phyloP scores from a whole-genome alignment of 2,329 filamentous ascomycete genomes.

The Teratosphaeria epicoccoides region DNA sequence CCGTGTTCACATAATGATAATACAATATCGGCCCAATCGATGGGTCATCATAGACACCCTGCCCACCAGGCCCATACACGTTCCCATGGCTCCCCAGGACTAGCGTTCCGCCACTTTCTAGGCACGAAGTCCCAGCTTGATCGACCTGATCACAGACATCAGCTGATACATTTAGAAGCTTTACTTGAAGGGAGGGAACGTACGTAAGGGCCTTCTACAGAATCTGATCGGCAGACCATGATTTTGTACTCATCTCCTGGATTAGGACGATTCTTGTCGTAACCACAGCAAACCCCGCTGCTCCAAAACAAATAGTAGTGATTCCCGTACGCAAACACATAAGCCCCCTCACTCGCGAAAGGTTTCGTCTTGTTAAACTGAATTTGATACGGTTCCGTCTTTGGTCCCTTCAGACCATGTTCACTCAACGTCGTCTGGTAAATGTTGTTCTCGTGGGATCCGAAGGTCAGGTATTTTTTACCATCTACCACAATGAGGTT shows the following conservation, averaged over 20 bases:
- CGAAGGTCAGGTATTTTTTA: slow-evolving; percentile 48
- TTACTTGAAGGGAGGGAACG: slow-evolving; percentile 2
- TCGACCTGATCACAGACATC: slow-evolving; percentile 31
- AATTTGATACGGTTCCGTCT: slow-evolving; percentile 1
- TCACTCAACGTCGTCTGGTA: slow-evolving; percentile 46
- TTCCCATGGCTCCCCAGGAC: slow-evolving; percentile 50
- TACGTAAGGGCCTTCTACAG: slow-evolving; percentile 43
- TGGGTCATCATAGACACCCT: slow-evolving; percentile 47
- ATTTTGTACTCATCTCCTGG: slow-evolving; percentile 55
- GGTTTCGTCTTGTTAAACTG: slow-evolving; percentile 1
- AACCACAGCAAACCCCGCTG: slow-evolving; percentile 52
- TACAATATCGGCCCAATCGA: slow-evolving; percentile 46
- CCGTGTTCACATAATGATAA: slow-evolving; percentile 51
- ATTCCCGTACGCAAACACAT: slow-evolving; percentile 40
- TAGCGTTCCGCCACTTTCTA: slow-evolving; percentile 47
- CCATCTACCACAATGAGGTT: slow-evolving; percentile 33
- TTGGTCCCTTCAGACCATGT: slow-evolving; percentile 30
- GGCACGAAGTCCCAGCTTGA: slow-evolving; percentile 42
- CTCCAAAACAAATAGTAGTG: slow-evolving; percentile 58
- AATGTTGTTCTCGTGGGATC: slow-evolving; percentile 58
- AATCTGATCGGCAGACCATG: slow-evolving; percentile 50
- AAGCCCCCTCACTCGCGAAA: slow-evolving; percentile 6
- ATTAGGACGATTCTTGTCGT: slow-evolving; percentile 41
- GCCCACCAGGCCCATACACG: slow-evolving; percentile 56
- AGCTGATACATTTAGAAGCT: not conserved